Percentiles rank a stretch among this genome's conserved stretches.
Conservation (phyloP, 116 monocot species). For the Thalassia testudinum region DNA sequence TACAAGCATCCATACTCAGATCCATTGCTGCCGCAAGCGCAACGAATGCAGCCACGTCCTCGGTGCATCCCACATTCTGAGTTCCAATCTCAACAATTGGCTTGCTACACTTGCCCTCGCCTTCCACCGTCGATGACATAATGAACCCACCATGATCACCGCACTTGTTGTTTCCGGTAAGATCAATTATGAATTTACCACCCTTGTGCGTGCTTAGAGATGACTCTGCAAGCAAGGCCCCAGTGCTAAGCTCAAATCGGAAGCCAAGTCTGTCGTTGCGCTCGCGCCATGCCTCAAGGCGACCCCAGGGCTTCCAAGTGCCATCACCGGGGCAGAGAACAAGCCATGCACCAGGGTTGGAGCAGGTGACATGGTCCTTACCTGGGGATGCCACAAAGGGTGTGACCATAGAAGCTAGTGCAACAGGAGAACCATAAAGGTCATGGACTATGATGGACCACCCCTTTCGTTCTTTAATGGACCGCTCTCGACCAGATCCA, state of each 20-base stretch:
- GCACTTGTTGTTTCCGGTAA: constrained; percentile 20
- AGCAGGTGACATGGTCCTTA: constrained; percentile 45
- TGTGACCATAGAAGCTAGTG: constrained; percentile 76
- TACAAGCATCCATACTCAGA: constrained; percentile 25
- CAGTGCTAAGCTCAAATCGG: constrained; percentile 42
- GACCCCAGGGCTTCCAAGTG: constrained; percentile 75
- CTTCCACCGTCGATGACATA: constrained; percentile 76
- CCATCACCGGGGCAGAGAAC: constrained; percentile 55
- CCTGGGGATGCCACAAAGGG: constrained; percentile 74
- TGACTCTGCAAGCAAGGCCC: constrained; percentile 54
- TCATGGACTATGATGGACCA: constrained; percentile 75
- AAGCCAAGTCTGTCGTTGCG: constrained; percentile 52
- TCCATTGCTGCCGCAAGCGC: constrained; percentile 18
- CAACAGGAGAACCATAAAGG: constrained; percentile 72
- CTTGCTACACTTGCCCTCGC: constrained; percentile 40
- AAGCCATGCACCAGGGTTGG: constrained; percentile 75
- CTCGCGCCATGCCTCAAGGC: constrained; percentile 43
- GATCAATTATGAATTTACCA: constrained; percentile 69
- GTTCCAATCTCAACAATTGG: constrained; percentile 72
- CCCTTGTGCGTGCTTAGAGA: constrained; percentile 45
- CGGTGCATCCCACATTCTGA: constrained; percentile 64
- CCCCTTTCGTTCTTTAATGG: constrained; percentile 56
- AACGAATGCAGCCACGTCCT: constrained; percentile 36
- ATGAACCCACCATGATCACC: constrained; percentile 40
- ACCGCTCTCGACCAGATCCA: constrained; percentile 38